These are phyloP conservation scores for Arthrobotrys pseudoclavata DNA, from an alignment of 2,329 filamentous ascomycete genomes.

Conservation along the genomic window DNA sequence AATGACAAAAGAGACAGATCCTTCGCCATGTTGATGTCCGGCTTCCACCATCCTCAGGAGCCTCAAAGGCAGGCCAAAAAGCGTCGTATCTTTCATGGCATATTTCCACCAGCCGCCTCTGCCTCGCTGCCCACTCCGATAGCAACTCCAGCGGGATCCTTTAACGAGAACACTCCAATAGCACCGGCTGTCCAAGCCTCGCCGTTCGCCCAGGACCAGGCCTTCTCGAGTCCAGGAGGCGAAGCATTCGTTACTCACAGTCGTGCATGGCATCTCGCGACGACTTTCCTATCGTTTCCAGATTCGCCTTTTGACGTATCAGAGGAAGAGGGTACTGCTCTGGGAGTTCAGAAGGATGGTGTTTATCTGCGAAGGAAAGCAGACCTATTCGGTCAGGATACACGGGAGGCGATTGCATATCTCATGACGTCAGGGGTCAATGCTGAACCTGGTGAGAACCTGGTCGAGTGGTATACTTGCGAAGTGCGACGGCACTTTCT, in stretches of 20 bases:
- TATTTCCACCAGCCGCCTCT: slow-evolving; percentile 63
- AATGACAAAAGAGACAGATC: slow-evolving; percentile 8
- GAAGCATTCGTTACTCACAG: slow-evolving; percentile 61
- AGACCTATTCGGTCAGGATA: slow-evolving; percentile 52
- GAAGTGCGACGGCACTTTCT: slow-evolving; percentile 64
- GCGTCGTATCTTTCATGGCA: slow-evolving; percentile 62
- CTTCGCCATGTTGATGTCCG: slow-evolving; percentile 54
- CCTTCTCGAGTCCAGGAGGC: slow-evolving; percentile 45
- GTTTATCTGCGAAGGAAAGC: slow-evolving; percentile 60
- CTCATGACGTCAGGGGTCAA: slow-evolving; percentile 59
- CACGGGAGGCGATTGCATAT: slow-evolving; percentile 62
- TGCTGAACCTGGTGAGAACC: slow-evolving; percentile 60
- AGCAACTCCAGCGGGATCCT: slow-evolving; percentile 59
- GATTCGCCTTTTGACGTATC: slow-evolving; percentile 60
- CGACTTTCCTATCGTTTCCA: slow-evolving; percentile 62
- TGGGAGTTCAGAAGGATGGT: slow-evolving; percentile 56
- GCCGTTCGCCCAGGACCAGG: slow-evolving; percentile 39
- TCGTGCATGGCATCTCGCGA: slow-evolving; percentile 62
- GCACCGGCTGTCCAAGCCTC: slow-evolving; percentile 43
- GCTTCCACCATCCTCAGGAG: slow-evolving; percentile 56
- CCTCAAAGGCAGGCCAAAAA: slow-evolving; percentile 58
- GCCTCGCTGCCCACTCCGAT: slow-evolving; percentile 61
- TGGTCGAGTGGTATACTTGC: slow-evolving; percentile 63
- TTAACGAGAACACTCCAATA: slow-evolving; percentile 59
- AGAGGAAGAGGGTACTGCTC: slow-evolving; percentile 54